These are phyloP conservation scores for Phialocephala sp. DNA, from an alignment of 2,329 filamentous ascomycete genomes.

Conservation along the genomic window DNA sequence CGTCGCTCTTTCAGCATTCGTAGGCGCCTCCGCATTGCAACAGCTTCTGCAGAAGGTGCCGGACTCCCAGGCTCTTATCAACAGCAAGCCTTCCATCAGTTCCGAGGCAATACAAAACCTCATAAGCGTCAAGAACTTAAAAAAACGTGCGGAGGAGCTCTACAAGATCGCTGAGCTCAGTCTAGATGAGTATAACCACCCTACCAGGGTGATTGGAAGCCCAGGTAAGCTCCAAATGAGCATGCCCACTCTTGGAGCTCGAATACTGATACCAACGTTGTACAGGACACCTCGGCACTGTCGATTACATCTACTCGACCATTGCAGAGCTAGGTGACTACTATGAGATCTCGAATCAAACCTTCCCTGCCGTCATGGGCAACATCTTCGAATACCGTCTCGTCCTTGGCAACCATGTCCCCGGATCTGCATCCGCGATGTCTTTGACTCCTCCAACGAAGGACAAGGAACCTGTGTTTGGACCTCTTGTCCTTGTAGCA, in stretches of 20 bases:
- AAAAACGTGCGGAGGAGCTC: constrained; percentile 64
- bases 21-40: constrained; percentile 29
- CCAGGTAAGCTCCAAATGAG: constrained; percentile 50
- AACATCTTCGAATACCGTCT: constrained; percentile 64
- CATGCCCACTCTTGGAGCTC: constrained; percentile 14
- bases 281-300: constrained; percentile 66
- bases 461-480: constrained; percentile 62
- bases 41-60: constrained; percentile 28
- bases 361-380: constrained; percentile 66
- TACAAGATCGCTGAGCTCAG: constrained; percentile 66
- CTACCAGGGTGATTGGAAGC: constrained; percentile 74
- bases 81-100: constrained; percentile 47
- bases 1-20: constrained; percentile 26
- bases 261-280: constrained; percentile 29
- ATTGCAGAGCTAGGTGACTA: constrained; percentile 62
- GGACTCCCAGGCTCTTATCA: constrained; percentile 33
- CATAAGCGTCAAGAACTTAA: constrained; percentile 61
- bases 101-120: constrained; percentile 60
- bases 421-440: constrained; percentile 60
- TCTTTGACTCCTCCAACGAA: constrained; percentile 70
- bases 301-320: constrained; percentile 65
- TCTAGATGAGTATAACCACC: constrained; percentile 66
- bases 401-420: constrained; percentile 58
- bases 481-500: constrained; percentile 62
- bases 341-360: constrained; percentile 67